Evolutionary conservation across 495 filamentous ascomycete species (phyloP), one percentile per base, ranked within the genome.

Genomic region (Aspergillus sclerotioniger): DNA sequence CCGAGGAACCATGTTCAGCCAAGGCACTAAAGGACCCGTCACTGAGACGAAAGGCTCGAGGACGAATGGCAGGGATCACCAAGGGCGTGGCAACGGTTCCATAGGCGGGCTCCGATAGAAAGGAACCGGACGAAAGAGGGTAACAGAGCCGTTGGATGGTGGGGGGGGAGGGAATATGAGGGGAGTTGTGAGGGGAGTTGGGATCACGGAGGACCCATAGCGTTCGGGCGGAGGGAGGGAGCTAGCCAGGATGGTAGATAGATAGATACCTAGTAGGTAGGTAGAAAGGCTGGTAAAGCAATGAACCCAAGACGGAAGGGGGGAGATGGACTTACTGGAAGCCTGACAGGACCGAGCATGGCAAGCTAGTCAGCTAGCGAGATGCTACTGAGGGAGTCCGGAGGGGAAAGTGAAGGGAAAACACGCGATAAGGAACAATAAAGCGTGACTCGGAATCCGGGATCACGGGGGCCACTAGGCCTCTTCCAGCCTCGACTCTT

Each of bases 41-140:
- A 12, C 6, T 15, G 6, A 28, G 20, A 29, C 20, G 25, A 12
- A 16, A 31, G 25, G 28, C 47, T 32, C 47, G 28, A 32, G 47
- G 28, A 16, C 12, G 47, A 28, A 25, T 31, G 47, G 47, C 47
- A 50, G 47, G 47, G 47, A 50, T 50, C 47, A 2, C 47, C 47
- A 29, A 6, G 25, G 31, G 47, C 25, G 47, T 32, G 47, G 47
- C 47, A 31, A 50, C 47, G 47, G 47, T n/a, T 31, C 25, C 16
- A 10, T 29, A 6, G 46, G 46, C 9, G 37, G 12, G 37, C 1
- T 41, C 37, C 37, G 37, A 41, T n/a, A 15, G 37, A 41, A 2
- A n/a, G 37, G 37, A n/a, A 41, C 37, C 13, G 5, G 37, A 6
- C 37, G 37, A 41, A 41, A 49, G 6, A 49, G 20, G 28, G 46